These are phyloP conservation scores for Arthrobotrys conoides DNA, from an alignment of 2,329 filamentous ascomycete species.

Conservation along the genomic window DNA sequence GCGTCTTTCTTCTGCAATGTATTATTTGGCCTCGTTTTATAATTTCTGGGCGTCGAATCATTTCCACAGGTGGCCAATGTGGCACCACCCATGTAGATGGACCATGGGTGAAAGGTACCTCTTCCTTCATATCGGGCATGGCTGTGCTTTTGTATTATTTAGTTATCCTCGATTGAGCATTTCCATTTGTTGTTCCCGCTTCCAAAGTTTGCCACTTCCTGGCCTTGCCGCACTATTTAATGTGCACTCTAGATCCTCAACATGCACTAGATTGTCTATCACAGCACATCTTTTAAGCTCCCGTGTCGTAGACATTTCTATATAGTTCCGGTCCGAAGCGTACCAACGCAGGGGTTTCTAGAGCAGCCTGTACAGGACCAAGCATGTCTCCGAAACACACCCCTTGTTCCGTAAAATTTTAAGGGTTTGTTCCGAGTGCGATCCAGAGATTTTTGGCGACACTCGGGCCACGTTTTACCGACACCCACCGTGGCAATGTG, in stretches of 20 bases:
- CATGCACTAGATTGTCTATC: background rate
- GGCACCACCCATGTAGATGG: slow-evolving; percentile 47
- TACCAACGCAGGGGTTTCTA: slow-evolving; percentile 7
- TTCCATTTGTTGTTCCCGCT: background rate
- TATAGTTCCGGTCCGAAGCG: background rate
- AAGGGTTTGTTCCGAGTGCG: slow-evolving; percentile 51
- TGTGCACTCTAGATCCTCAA: background rate
- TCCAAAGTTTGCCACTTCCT: background rate
- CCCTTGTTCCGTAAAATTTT: slow-evolving; percentile 45
- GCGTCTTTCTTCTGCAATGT: slow-evolving; percentile 28
- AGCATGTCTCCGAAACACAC: slow-evolving; percentile 33
- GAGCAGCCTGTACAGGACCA: background rate
- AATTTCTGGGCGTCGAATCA: slow-evolving; percentile 54
- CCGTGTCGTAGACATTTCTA: background rate
- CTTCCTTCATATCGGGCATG: slow-evolving; percentile 21
- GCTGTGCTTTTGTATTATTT: slow-evolving; percentile 25
- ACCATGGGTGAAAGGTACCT: slow-evolving; percentile 20
- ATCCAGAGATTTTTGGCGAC: slow-evolving; percentile 47
- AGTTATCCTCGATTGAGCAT: background rate
- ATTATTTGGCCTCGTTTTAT: slow-evolving; percentile 40
- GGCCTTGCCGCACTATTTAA: slow-evolving; percentile 4
- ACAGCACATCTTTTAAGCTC: background rate
- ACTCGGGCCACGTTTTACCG: slow-evolving; percentile 49
- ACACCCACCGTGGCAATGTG: slow-evolving; percentile 28
- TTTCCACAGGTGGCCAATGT: slow-evolving; percentile 52